phyloP scores from a whole-genome alignment of 1,284 basidiomycete genomes.

The Mycena sp. region DNA sequence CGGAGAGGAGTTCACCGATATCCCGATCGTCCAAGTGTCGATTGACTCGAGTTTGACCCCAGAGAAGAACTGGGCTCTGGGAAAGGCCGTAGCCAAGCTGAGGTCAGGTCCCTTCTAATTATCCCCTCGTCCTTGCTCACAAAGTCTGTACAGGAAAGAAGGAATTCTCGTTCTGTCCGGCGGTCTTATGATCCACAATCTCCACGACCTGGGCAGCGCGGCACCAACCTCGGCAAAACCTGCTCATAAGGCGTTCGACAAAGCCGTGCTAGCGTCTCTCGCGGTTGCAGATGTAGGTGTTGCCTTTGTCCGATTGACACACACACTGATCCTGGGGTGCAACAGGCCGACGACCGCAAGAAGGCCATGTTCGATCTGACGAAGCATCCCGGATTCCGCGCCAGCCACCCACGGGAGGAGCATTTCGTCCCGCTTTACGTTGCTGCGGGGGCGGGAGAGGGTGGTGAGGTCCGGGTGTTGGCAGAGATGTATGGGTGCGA shows the following conservation, averaged over 20 bases:
- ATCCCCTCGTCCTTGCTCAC: neutral
- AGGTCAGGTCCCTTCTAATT: slow-evolving; percentile 20
- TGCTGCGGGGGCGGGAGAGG: slow-evolving; percentile 62
- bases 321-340: neutral
- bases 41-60: slow-evolving; percentile 71
- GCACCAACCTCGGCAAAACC: slow-evolving; percentile 48
- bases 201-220: slow-evolving; percentile 64
- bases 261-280: slow-evolving; percentile 66
- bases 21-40: slow-evolving; percentile 77
- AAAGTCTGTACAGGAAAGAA: slow-evolving; percentile 55
- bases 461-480: slow-evolving; percentile 56
- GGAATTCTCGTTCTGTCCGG: slow-evolving; percentile 77
- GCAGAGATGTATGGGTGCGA: slow-evolving; percentile 64
- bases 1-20: slow-evolving; percentile 62
- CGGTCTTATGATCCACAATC: slow-evolving; percentile 75
- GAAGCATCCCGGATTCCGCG: slow-evolving; percentile 67
- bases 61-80: slow-evolving; percentile 70
- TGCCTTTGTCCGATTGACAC: slow-evolving; percentile 34
- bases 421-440: slow-evolving; percentile 15
- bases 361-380: slow-evolving; percentile 53
- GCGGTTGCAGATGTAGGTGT: slow-evolving; percentile 53
- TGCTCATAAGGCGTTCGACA: slow-evolving; percentile 52
- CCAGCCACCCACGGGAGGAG: slow-evolving; percentile 68
- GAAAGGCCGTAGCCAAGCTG: slow-evolving; percentile 67
- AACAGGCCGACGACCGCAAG: slow-evolving; percentile 36